Conservation (phyloP, 768 basidiomycete species). For the Rhodotorula toruloides region DNA sequence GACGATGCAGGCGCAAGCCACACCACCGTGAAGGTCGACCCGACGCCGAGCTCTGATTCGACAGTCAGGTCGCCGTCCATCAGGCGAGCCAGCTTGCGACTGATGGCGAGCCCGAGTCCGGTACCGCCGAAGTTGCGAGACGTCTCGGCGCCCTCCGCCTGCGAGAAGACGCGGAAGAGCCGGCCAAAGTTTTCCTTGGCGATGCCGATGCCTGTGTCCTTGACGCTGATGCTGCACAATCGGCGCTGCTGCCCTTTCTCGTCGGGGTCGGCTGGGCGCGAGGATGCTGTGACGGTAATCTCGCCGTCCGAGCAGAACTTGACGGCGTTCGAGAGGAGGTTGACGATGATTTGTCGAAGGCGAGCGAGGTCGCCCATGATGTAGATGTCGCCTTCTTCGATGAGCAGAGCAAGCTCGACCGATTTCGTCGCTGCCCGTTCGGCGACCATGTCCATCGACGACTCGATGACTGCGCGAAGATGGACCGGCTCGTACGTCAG, state of each 20-base stretch:
- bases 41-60: slow-evolving; percentile 29
- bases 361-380: slow-evolving; percentile 32
- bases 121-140: slow-evolving; percentile 35
- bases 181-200: slow-evolving; percentile 28
- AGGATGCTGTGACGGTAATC: slow-evolving; percentile 28
- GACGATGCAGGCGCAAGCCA: slow-evolving; percentile 9
- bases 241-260: neutral
- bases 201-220: slow-evolving; percentile 37
- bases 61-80: slow-evolving; percentile 35
- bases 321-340: slow-evolving; percentile 37
- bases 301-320: slow-evolving; percentile 34
- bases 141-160: slow-evolving; percentile 34
- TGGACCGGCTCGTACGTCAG: slow-evolving; percentile 12
- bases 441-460: slow-evolving; percentile 35
- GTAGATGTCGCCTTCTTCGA: slow-evolving; percentile 35
- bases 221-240: slow-evolving; percentile 20
- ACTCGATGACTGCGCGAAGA: slow-evolving; percentile 28
- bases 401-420: slow-evolving; percentile 29
- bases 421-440: slow-evolving; percentile 34
- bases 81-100: slow-evolving; percentile 29
- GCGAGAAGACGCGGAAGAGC: slow-evolving; percentile 37
- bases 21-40: slow-evolving; percentile 33
- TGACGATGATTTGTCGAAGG: slow-evolving; percentile 30
- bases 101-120: slow-evolving; percentile 36
- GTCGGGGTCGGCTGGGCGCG: neutral